Base-by-base conservation (phyloP, 2,329 filamentous ascomycete species). In the Ophiosphaerella narmari region DNA sequence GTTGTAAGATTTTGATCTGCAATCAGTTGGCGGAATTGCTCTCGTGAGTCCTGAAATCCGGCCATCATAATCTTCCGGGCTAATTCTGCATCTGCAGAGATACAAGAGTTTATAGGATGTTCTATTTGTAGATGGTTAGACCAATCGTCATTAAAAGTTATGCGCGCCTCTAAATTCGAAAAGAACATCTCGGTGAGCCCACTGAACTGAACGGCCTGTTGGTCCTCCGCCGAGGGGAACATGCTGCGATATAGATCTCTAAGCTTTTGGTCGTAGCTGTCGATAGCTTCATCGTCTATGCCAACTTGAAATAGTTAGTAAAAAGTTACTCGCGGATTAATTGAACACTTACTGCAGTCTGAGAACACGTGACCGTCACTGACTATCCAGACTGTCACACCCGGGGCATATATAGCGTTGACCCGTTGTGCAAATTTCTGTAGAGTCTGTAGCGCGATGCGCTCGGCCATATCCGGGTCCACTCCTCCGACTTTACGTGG, bases 401-500 rank as follows among this genome's bases (percentile, higher is more conserved):
- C 74, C 1, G 68, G 73, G 2, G 54, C 37, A 51, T 76, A 76
- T 7, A 74, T 59, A 16, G 66, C 64, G 5, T 50, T 59, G 24
- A 77, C 71, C 14, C 65, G 65, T 31, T 68, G 56, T 35, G 70
- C 74, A 13, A 77, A 62, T 0, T 61, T 60, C 26, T 73, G 71
- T 39, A 77, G 54, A 36, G 69, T 67, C 6, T 60, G 54, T 11
- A 77, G 57, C 3, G 73, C 73, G 37, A 77, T 55, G 39, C 72
- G 65, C 47, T 76, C 75, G 2, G 68, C 75, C 7, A 73, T 58
- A 37, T 77, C 75, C 1, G 75, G 75, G 7, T 73, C 54, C 1
- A 43, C 52, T 3, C 74, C 81, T 6, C 84, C 67, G 0, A 82
- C 80, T 46, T 86, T 86, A 23, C 75, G 69, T 0, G 59, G 56